Conservation (phyloP, 225 moss, liverwort and hornwort genomes). For the Marchantia polymorpha region DNA sequence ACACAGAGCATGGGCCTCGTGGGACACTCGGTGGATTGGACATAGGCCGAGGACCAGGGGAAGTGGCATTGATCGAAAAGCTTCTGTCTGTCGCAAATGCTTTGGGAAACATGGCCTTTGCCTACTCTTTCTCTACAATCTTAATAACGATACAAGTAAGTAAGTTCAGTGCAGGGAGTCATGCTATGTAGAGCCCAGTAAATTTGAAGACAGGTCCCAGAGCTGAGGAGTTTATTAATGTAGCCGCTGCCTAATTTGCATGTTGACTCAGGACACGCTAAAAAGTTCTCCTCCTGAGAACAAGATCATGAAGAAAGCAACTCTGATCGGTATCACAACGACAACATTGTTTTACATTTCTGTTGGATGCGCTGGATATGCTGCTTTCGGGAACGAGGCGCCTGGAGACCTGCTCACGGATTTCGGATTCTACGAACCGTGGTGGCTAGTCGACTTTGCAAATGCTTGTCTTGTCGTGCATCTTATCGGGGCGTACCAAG, state of each 20-base stretch:
- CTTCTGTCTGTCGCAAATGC: conserved; percentile 40
- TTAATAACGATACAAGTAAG: conserved; percentile 63
- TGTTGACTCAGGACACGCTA: conserved; percentile 22
- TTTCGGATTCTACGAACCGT: conserved; percentile 70
- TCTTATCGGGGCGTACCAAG: conserved; percentile 71
- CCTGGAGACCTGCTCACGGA: conserved; percentile 69
- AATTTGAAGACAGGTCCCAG: no score
- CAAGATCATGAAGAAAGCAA: conserved; percentile 44
- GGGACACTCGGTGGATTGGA: conserved; percentile 28
- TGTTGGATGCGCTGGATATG: conserved; percentile 69
- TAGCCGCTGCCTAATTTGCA: no score
- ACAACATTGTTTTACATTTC: conserved; percentile 72
- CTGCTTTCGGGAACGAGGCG: conserved; percentile 65
- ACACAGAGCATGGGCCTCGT: conserved; percentile 31
- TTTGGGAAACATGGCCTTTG: conserved; percentile 73
- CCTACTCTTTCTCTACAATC: conserved; percentile 65
- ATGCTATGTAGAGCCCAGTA: neutral
- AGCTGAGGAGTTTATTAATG: no score
- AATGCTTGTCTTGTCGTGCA: conserved; percentile 71
- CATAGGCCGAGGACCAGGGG: conserved; percentile 25
- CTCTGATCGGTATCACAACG: conserved; percentile 41
- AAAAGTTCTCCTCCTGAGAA: conserved; percentile 28
- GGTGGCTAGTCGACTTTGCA: conserved; percentile 58
- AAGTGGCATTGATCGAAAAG: conserved; percentile 28
- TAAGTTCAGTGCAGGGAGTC: no score